A percentile compares a stretch with the other conserved stretches of the same genome.
Conservation (phyloP, 108 stramenopile genomes). For the Discostella pseudostelligera region DNA sequence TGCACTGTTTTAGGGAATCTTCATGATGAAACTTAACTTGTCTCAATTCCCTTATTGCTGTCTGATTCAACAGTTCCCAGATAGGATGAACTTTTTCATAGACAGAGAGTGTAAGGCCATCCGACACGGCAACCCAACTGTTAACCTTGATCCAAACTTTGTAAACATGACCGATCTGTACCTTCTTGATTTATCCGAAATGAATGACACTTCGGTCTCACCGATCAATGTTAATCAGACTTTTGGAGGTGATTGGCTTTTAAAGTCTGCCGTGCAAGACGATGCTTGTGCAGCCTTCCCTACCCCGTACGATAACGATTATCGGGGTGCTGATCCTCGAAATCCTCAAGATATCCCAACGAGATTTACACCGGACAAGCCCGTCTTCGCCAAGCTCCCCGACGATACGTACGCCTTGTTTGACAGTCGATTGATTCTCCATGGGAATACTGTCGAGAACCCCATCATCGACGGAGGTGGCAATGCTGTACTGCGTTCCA, state of each 20-base stretch:
- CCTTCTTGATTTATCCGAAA: conserved; percentile 31
- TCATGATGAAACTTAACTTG: not conserved
- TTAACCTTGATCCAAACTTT: conserved; percentile 39
- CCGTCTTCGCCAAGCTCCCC: conserved; percentile 34
- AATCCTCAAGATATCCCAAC: conserved; percentile 35
- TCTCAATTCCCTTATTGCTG: not conserved
- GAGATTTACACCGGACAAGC: conserved; percentile 36
- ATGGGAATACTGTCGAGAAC: conserved; percentile 41
- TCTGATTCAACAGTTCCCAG: conserved; percentile 3
- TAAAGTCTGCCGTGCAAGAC: conserved; percentile 32
- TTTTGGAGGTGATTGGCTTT: conserved; percentile 33
- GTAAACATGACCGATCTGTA: conserved; percentile 33
- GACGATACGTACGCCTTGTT: conserved; percentile 37
- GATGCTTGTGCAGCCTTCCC: conserved; percentile 37
- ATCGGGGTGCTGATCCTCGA: conserved; percentile 31
- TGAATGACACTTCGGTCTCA: conserved; percentile 12
- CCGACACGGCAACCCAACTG: conserved; percentile 41
- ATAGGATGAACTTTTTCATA: conserved; percentile 30
- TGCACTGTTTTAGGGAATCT: not conserved
- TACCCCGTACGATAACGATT: conserved; percentile 45
- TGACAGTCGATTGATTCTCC: conserved; percentile 38
- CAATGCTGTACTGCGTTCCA: conserved; percentile 27
- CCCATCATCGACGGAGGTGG: conserved; percentile 47
- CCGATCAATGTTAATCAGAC: conserved; percentile 39
- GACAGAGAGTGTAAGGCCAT: conserved; percentile 9